These are phyloP conservation scores for Solanum chilense DNA, from an alignment of 257 asterid species.

Conservation along the genomic window DNA sequence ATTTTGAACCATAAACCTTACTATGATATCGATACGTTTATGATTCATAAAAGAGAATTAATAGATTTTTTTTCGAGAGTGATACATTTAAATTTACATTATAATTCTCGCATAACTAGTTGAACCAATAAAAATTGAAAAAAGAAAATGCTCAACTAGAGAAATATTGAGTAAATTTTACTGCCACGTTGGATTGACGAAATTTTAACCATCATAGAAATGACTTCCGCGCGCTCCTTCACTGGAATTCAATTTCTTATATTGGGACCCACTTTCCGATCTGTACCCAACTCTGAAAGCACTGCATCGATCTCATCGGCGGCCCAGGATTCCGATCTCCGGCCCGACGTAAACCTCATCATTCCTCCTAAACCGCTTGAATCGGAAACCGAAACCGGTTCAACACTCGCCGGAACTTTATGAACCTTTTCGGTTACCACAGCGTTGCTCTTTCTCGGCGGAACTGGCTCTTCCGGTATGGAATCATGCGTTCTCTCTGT, in stretches of 20 bases:
- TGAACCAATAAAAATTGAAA: not conserved
- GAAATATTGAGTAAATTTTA: too few relatives aligned
- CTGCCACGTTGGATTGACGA: constrained; percentile 2
- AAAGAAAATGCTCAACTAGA: too few relatives aligned
- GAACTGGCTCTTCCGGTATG: constrained; percentile 12
- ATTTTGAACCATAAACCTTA: not conserved
- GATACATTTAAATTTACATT: not conserved
- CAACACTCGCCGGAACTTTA: constrained; percentile 13
- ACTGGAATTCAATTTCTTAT: constrained; percentile 6
- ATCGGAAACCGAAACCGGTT: constrained; percentile 24
- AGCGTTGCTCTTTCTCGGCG: constrained; percentile 22
- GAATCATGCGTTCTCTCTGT: constrained; percentile 16
- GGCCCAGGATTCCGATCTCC: constrained; percentile 49
- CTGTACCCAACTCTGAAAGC: constrained; percentile 3
- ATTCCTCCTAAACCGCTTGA: constrained; percentile 62
- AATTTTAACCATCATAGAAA: not conserved
- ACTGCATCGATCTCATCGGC: constrained; percentile 39
- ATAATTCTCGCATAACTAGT: not conserved
- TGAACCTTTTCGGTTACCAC: constrained; percentile 9
- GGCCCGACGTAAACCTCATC: constrained; percentile 58
- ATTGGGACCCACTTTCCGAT: constrained; percentile 14
- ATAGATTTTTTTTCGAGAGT: not conserved
- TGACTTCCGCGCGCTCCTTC: not conserved
- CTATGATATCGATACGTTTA: too few relatives aligned
- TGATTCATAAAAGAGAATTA: accelerated